These are phyloP conservation scores for Neopestalotiopsis clavispora DNA, from an alignment of 2,329 filamentous ascomycete species.

Conservation along the genomic window DNA sequence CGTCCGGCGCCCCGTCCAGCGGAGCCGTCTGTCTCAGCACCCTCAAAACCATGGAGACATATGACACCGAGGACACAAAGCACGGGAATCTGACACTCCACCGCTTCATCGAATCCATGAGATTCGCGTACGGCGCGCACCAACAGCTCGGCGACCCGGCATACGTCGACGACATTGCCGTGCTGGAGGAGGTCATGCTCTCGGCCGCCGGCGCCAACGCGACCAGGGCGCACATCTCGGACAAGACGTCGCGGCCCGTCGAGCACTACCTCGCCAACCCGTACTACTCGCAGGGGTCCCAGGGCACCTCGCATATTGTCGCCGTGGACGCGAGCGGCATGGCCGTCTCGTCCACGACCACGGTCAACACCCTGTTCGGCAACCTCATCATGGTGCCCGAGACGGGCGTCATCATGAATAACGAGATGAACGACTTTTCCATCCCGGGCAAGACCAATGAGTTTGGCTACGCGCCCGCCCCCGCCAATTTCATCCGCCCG, in stretches of 20 bases:
- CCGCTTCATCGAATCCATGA: constrained; percentile 84
- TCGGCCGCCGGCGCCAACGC: constrained; percentile 60
- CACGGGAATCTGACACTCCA: constrained; percentile 75
- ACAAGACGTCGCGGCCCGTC: constrained; percentile 73
- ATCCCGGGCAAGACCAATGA: constrained; percentile 78
- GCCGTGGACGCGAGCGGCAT: constrained; percentile 75
- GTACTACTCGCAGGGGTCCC: constrained; percentile 70
- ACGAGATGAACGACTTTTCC: constrained; percentile 81
- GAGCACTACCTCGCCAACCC: constrained; percentile 74
- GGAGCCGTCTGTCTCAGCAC: constrained; percentile 77
- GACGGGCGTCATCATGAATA: constrained; percentile 80
- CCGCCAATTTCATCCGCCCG: constrained; percentile 80
- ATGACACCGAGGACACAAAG: constrained; percentile 57
- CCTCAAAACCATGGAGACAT: constrained; percentile 85
- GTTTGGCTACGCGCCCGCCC: constrained; percentile 83
- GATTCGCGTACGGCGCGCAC: constrained; percentile 84
- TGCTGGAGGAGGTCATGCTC: constrained; percentile 73
- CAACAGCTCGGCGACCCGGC: constrained; percentile 82
- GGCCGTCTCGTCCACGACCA: constrained; percentile 82
- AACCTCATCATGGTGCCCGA: constrained; percentile 77
- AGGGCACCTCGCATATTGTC: constrained; percentile 76
- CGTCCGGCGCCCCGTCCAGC: constrained; percentile 75
- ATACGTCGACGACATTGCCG: constrained; percentile 66
- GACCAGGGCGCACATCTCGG: constrained; percentile 71
- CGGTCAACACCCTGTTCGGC: constrained; percentile 87